Evolutionary conservation across 306 rosid species (phyloP).

Genomic region (Elaeagnus macrophylla): DNA sequence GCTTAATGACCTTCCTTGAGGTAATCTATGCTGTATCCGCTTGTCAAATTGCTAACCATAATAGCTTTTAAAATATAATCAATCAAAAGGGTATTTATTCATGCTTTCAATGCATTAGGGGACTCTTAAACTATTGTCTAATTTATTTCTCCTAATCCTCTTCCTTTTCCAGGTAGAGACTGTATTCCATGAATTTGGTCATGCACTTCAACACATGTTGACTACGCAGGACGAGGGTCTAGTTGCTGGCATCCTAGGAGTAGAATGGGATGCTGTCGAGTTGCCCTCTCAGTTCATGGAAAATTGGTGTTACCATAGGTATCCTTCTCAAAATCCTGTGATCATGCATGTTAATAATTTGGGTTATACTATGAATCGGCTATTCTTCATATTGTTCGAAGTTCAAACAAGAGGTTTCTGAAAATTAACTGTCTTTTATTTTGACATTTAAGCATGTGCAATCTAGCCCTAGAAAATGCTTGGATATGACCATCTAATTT

Average conservation of each 20-base stretch:
- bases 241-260: constrained; percentile 89
- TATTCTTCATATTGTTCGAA: too few species aligned
- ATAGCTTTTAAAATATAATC: neutral
- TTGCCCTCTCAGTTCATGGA: constrained; percentile 99
- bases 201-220: constrained; percentile 97
- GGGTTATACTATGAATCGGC: neutral
- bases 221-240: constrained; percentile 92
- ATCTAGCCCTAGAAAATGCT: too few species aligned
- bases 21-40: constrained; percentile 32
- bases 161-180: constrained; percentile 72
- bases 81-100: too few species aligned
- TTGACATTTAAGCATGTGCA: too few species aligned
- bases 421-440: too few species aligned
- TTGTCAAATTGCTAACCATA: constrained; percentile 3
- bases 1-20: constrained; percentile 94
- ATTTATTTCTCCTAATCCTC: too few species aligned
- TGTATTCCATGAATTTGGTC: constrained; percentile 99
- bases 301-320: constrained; percentile 99
- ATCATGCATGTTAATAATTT: neutral
- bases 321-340: constrained; percentile 2
- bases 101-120: too few species aligned
- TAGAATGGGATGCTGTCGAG: too few species aligned
- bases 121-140: too few species aligned
- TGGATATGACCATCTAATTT: too few species aligned
- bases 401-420: neutral